Base-by-base conservation (phyloP, 2,329 filamentous ascomycete species). In the Pseudovirgaria hyperparasitica region DNA sequence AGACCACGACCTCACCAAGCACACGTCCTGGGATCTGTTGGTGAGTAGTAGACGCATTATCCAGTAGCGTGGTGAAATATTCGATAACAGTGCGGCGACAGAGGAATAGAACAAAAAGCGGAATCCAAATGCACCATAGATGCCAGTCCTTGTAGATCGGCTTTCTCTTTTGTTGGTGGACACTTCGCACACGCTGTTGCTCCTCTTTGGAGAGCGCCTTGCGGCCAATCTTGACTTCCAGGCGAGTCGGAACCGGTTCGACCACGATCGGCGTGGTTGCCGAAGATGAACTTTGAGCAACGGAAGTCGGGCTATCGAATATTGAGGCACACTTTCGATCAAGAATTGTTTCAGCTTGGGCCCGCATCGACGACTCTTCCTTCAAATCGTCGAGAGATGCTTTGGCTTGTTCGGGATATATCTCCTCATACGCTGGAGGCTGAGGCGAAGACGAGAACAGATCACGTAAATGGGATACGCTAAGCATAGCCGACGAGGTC, bases 351-450 rank as follows among this genome's bases (percentile, higher is more conserved):
- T 77, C 72, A 9, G 62, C 65, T 2, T 67, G 66, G 3, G 72
- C 73, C 28, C 61, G 60, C 6, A 63, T 60, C 2, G 67, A 70
- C n/a, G 69, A 67, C 11, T 63, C 57, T 40, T 69, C 63, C 49
- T 78, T 76, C 14, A 53, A 55, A 30, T 23, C 24, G 16, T 35
- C 30, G 19, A 25, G 29, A n/a, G 11, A 11, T 20, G 75, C 67
- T 10, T 63, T 36, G 23, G 63, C 58, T 18, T 40, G 41, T 5
- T 59, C 57, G 2, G 79, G 81, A 48, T 74, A 90, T 16, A 90
- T 70, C 25, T 86, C 82, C 28, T 85, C 75, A 38, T 90, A 90
- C 0, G 82, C 70, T 7, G 82, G 82, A 6, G 80, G 80, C 17
- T 69, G 62, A 4, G 63, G 58, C 7, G 69, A 54, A 20, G 55